phyloP scores from a whole-genome alignment of 2,329 filamentous ascomycete species.

The Orbilia brochopaga region DNA sequence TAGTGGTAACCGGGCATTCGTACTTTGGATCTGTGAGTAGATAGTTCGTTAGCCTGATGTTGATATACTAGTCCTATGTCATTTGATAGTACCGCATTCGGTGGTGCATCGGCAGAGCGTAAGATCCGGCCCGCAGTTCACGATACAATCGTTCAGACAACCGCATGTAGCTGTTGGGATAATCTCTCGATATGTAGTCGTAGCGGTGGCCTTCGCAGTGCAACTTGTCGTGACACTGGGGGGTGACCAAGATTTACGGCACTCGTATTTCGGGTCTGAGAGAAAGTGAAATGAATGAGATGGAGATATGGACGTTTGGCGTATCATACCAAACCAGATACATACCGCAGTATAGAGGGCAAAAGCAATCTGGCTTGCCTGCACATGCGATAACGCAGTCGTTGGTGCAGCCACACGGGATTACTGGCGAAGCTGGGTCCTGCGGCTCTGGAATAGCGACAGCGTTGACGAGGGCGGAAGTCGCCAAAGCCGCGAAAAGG shows the following conservation, averaged over 20 bases:
- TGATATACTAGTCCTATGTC: background rate
- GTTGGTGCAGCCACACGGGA: constrained; percentile 47
- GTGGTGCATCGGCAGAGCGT: constrained; percentile 36
- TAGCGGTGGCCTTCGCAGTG: constrained; percentile 14
- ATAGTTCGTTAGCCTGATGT: constrained; percentile 4
- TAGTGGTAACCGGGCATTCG: constrained; percentile 13
- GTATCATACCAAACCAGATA: constrained; percentile 7
- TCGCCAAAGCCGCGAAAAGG: constrained; percentile 35
- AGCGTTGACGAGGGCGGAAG: constrained; percentile 33
- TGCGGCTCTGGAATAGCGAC: constrained; percentile 36
- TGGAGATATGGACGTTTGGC: background rate
- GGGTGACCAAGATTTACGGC: too few species aligned
- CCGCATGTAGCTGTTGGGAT: constrained; percentile 30
- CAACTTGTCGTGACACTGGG: too few species aligned
- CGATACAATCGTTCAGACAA: constrained; percentile 41
- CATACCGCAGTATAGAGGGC: constrained; percentile 47
- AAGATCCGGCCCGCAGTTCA: constrained; percentile 34
- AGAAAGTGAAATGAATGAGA: constrained; percentile 2
- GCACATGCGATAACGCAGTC: constrained; percentile 32
- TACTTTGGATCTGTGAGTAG: constrained; percentile 33
- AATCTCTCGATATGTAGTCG: constrained; percentile 16
- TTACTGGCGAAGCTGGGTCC: constrained; percentile 8
- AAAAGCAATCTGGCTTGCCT: constrained; percentile 28
- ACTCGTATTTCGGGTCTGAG: constrained; percentile 32
- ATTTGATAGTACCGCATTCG: constrained; percentile 25